Conservation (phyloP, 1,139 yeast genomes). For the Candida tunisiensis region DNA sequence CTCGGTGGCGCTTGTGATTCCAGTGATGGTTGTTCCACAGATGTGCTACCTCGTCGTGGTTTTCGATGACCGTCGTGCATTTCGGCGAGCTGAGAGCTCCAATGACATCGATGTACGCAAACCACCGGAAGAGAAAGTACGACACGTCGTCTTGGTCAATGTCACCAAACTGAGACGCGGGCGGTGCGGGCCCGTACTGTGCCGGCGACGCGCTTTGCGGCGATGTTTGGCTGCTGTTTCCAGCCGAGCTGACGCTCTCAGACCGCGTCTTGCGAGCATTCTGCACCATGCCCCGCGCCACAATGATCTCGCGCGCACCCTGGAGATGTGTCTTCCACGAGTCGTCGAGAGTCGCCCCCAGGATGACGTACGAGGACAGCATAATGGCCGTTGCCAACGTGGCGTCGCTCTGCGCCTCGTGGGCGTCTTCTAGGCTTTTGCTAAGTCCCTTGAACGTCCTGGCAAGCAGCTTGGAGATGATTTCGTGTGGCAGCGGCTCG, state of each 20-base stretch:
- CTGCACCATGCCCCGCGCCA: slow-evolving; percentile 34
- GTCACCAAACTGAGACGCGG: no score
- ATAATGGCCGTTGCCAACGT: slow-evolving; percentile 49
- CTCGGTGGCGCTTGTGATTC: no score
- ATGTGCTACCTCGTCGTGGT: slow-evolving; percentile 5
- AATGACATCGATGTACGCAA: slow-evolving; percentile 50
- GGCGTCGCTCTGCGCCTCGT: slow-evolving; percentile 43
- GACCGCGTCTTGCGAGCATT: no score
- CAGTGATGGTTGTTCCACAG: no score
- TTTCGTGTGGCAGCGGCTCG: slow-evolving; percentile 25
- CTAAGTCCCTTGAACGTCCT: slow-evolving; percentile 43
- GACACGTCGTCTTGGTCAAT: slow-evolving; percentile 29
- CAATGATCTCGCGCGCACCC: slow-evolving; percentile 54
- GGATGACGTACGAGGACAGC: slow-evolving; percentile 42
- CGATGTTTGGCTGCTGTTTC: no score
- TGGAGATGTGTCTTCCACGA: slow-evolving; percentile 48
- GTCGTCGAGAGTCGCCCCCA: slow-evolving; percentile 19
- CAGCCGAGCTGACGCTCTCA: no score
- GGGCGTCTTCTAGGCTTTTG: slow-evolving; percentile 30
- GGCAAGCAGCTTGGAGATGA: slow-evolving; percentile 34
- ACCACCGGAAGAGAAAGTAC: slow-evolving; percentile 52
- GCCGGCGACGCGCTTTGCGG: no score
- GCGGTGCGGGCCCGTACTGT: no score
- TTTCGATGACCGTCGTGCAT: slow-evolving; percentile 12
- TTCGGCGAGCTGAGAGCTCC: slow-evolving; percentile 30